Percentiles rank a stretch among this genome's conserved stretches.
Evolutionary conservation across 2,329 filamentous ascomycete genomes (phyloP).

Genomic region (Venturia aucupariae): DNA sequence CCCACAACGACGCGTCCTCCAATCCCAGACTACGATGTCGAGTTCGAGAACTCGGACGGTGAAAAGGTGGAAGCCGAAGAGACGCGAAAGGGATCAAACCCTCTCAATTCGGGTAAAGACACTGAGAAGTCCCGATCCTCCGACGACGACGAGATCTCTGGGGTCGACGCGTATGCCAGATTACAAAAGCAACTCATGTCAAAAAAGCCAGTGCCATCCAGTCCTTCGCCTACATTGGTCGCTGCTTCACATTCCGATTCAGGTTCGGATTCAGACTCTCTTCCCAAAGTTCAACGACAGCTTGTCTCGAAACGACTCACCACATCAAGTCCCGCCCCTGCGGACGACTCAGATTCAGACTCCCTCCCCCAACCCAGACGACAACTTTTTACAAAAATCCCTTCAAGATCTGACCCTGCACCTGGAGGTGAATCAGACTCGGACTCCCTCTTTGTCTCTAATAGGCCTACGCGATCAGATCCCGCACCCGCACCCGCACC

Average conservation of each 20-base stretch:
- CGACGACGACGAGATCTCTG: not conserved
- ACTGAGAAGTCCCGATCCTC: not conserved
- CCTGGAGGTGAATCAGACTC: not conserved
- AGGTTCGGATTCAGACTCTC: not conserved
- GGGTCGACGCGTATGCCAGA: constrained; percentile 1
- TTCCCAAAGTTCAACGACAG: not conserved
- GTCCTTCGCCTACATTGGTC: not conserved
- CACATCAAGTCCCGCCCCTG: not conserved
- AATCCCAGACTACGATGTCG: not conserved
- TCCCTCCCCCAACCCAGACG: not conserved
- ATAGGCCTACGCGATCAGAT: not conserved
- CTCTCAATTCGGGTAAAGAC: not conserved
- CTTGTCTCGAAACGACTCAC: not conserved
- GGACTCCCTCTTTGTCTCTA: constrained; percentile 3
- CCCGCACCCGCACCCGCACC: not conserved
- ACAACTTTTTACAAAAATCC: not conserved
- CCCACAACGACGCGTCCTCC: not conserved
- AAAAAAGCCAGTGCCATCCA: not conserved
- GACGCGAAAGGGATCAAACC: not conserved
- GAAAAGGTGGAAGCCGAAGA: not conserved
- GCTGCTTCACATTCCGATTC: not conserved
- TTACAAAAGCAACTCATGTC: constrained; percentile 2
- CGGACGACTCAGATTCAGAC: not conserved
- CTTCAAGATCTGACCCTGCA: not conserved
- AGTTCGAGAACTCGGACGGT: constrained; percentile 9